Evolutionary conservation across 2,329 filamentous ascomycete genomes (phyloP), one percentile per base, ranked within the genome.

Genomic region (Aureobasidium sp.): DNA sequence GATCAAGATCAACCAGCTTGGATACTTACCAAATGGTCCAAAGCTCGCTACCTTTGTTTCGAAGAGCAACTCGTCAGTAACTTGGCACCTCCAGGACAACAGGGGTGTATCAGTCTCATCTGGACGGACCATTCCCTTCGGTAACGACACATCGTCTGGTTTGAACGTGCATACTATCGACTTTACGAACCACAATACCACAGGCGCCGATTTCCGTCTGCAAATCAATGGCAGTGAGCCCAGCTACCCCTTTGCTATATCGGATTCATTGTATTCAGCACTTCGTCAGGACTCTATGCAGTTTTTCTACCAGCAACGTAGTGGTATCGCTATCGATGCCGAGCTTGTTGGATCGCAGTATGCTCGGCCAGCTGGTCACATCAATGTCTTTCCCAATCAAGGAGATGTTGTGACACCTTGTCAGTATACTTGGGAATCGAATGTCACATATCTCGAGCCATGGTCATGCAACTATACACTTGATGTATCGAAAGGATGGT

Each of bases 291-390:
- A 63, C 37, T 48, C 62, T 1, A 54, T 63, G 62, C 39, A 62
- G 27, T 63, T 63, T 39, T 63, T 63, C 50, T 63, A 63, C 44
- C 62, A 63, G 36, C 62, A 63, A 50, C 47, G 62, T n/a, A 63
- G 62, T 21, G 62, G 62, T 30, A 63, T 63, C 39, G 62, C 62
- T 1, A 63, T 63, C 15, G 62, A 63, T 52, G 58, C 30, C 4
- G 44, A 63, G 11, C 59, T 63, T 10, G 62, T 63, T 2, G 62
- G 62, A 2, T 37, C 21, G 4, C 59, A 63, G 16, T 63, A 63
- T 50, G 62, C 62, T 34, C 48, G 62, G 9, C 37, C 59, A 30
- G 62, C 62, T 15, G 62, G 62, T 15, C 62, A 63, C 36, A n/a
- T 63, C 16, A 30, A 58, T n/a, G 48, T 63, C 9, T 44, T 47